Evolutionary conservation across 140 eudicot genomes (phyloP), one percentile per base, ranked within the genome.

Genomic region (Senecio squalidus): DNA sequence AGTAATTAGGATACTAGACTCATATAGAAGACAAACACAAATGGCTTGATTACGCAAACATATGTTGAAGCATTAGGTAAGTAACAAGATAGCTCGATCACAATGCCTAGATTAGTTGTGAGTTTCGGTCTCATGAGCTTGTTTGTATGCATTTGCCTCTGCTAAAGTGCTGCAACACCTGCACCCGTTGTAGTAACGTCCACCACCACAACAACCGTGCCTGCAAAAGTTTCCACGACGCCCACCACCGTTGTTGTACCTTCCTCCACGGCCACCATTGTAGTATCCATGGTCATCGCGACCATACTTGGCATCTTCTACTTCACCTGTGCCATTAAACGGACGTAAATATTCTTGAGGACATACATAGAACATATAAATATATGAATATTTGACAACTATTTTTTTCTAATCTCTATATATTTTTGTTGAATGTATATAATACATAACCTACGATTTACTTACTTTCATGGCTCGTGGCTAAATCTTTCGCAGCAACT

Each of bases 101-200:
- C n/a, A n/a, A n/a, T n/a, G 58, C 16, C 15, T 61, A 25, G 17
- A 61, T 70, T n/a, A 70, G 25, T 70, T 70, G 30, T 70, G 76
- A 48, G 61, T 58, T 58, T 68, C 51, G 8, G 58, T 29, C 30
- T 45, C 47, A 18, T 58, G 58, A 25, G 63, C 55, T 60, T 70
- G 76, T 55, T 62, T 70, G 70, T 70, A 62, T 14, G 70, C 76
- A 44, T 30, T 53, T 53, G 76, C 76, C 66, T 71, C 76, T 11
- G 31, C 76, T 22, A 30, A 43, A 24, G 66, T 54, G 58, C 53
- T 31, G 45, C 76, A 71, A 43, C 76, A 71, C 58, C 43, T 62
- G 16, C 76, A 71, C 16, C 76, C 20, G 4, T 55, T 49, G 40
- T 56, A 44, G 70, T 71, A 71, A 44, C 60, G 53, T 39, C 75